These are phyloP conservation scores for Umbellularia californica DNA, from an alignment of 164 flowering plant species.

Conservation along the genomic window DNA sequence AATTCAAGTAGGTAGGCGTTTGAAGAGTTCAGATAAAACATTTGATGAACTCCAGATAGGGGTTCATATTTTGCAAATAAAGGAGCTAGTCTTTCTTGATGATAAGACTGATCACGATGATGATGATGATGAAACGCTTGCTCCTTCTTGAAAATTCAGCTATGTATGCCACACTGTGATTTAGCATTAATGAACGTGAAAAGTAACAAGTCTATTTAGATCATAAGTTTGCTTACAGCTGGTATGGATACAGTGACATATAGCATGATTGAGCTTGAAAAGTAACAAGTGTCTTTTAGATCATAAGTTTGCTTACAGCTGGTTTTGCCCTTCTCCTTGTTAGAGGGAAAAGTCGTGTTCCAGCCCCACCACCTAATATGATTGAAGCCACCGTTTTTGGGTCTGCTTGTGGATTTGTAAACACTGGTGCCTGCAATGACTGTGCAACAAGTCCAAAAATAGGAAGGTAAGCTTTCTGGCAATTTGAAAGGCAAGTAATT, in stretches of 20 bases:
- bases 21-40: too few species aligned
- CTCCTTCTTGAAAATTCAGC: too few species aligned
- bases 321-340: slow-evolving; percentile 78
- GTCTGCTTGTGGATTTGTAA: slow-evolving; percentile 44
- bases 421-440: slow-evolving; percentile 30
- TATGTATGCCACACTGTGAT: too few species aligned
- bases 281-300: not conserved
- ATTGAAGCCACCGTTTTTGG: slow-evolving; percentile 77
- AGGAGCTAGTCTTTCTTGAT: too few species aligned
- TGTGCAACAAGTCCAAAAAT: slow-evolving; percentile 6
- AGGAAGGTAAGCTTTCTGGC: not conserved
- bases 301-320: slow-evolving; percentile 50
- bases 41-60: too few species aligned
- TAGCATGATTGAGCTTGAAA: not conserved
- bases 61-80: too few species aligned
- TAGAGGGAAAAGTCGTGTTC: slow-evolving; percentile 76
- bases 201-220: not conserved
- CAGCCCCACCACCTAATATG: slow-evolving; percentile 87
- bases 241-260: not conserved
- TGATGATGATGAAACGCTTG: too few species aligned
- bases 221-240: too few species aligned
- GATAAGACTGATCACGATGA: too few species aligned
- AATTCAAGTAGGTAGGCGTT: too few species aligned
- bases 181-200: not conserved
- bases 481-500: not conserved